phyloP scores from a whole-genome alignment of 345 rosid genomes.

The Sonneratia caseolaris region DNA sequence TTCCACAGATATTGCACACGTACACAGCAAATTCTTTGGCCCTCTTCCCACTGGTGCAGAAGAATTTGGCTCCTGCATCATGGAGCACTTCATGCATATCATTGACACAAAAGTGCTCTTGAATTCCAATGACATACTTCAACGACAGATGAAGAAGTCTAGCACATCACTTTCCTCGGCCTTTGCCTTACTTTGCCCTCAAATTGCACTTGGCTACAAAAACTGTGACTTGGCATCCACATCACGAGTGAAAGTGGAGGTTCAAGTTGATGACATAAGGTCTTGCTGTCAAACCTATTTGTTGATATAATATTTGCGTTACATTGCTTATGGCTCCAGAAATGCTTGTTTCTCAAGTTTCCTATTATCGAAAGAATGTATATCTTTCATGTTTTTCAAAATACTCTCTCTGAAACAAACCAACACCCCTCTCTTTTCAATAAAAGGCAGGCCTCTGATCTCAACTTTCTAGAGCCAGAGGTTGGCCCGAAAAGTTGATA shows the following conservation, averaged over 20 bases:
- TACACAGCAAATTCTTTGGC: slow-evolving; percentile 67
- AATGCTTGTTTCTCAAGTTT: not conserved
- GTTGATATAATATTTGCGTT: not conserved
- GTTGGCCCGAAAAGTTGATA: not conserved
- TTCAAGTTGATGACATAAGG: slow-evolving; percentile 75
- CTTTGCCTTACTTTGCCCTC: slow-evolving; percentile 59
- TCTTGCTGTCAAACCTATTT: slow-evolving; percentile 21
- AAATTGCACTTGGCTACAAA: slow-evolving; percentile 40
- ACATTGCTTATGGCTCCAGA: not conserved
- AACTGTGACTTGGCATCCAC: slow-evolving; percentile 18
- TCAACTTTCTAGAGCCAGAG: too few relatives aligned
- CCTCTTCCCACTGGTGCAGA: slow-evolving; percentile 74
- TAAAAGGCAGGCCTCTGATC: too few relatives aligned
- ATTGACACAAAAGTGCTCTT: slow-evolving; percentile 85
- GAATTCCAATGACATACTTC: slow-evolving; percentile 42
- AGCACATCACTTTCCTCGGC: slow-evolving; percentile 72
- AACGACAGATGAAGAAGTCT: slow-evolving; percentile 49
- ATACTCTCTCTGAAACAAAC: not conserved
- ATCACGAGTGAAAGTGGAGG: slow-evolving; percentile 54
- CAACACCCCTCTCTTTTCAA: too few relatives aligned
- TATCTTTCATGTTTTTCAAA: not conserved
- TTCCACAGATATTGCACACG: slow-evolving; percentile 75
- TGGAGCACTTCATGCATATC: slow-evolving; percentile 54
- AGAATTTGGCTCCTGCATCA: slow-evolving; percentile 50
- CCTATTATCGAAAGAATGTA: not conserved